phyloP scores from a whole-genome alignment of 352 stramenopile species.

The Bremia lactucae region DNA sequence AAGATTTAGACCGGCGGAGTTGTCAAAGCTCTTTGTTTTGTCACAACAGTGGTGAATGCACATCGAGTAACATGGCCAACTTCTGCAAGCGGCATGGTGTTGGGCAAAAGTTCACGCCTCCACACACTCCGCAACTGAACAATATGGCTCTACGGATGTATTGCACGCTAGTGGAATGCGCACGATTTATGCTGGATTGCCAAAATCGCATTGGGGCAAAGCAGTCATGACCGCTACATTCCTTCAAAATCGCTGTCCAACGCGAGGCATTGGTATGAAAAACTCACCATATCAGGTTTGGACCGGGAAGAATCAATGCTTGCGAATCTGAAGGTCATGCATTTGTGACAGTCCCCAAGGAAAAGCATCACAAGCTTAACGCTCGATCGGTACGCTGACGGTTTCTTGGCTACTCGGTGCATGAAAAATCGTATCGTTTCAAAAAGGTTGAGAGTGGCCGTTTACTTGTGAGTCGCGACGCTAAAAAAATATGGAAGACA shows the following conservation, averaged over 20 bases:
- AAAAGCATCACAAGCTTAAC: neutral
- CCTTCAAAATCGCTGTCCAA: neutral
- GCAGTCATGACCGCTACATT: neutral
- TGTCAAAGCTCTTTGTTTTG: neutral
- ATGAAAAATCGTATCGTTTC: neutral
- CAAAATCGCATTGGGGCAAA: neutral
- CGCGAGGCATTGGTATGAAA: neutral
- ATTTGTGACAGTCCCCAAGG: neutral
- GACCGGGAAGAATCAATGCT: neutral
- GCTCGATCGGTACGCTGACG: neutral
- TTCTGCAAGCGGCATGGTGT: neutral
- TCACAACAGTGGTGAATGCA: neutral
- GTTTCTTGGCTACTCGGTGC: neutral
- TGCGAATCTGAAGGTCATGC: neutral
- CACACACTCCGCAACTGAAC: neutral
- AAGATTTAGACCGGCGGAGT: neutral
- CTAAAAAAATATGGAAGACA: neutral
- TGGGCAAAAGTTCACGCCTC: neutral
- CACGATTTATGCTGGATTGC: neutral
- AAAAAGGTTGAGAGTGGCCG: neutral
- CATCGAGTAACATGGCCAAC: neutral
- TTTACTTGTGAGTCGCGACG: neutral
- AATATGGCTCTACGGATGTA: neutral
- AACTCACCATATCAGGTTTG: neutral
- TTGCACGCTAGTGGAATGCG: neutral